phyloP scores from a whole-genome alignment of 768 basidiomycete genomes.

The Leucocoprinus leucothites region DNA sequence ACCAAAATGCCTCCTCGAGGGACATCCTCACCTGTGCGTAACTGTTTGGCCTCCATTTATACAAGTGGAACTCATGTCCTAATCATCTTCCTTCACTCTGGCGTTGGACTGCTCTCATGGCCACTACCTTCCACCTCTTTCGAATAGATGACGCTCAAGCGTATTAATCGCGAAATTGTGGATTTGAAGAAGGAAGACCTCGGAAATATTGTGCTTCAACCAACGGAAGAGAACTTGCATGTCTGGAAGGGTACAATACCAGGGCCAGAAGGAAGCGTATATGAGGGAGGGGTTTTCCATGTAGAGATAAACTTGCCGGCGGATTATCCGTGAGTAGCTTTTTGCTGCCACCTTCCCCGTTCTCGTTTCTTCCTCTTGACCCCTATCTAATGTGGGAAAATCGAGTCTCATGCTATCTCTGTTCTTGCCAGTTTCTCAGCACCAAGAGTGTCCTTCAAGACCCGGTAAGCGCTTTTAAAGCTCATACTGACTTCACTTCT shows the following conservation, averaged over 20 bases:
- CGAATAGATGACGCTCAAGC: slow-evolving; percentile 62
- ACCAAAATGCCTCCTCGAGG: slow-evolving; percentile 6
- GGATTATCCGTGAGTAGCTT: slow-evolving; percentile 73
- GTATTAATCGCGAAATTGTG: slow-evolving; percentile 78
- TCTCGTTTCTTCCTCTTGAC: background rate
- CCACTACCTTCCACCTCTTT: background rate
- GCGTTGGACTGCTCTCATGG: background rate
- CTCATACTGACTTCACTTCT: background rate
- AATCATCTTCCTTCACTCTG: background rate
- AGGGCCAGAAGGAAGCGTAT: slow-evolving; percentile 79
- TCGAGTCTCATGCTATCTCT: slow-evolving; percentile 1
- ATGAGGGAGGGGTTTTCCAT: slow-evolving; percentile 75
- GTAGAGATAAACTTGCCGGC: slow-evolving; percentile 60
- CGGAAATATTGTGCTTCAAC: slow-evolving; percentile 66
- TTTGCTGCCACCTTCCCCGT: background rate
- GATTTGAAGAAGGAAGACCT: slow-evolving; percentile 83
- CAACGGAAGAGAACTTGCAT: slow-evolving; percentile 62
- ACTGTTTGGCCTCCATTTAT: background rate
- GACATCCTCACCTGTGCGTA: slow-evolving; percentile 5
- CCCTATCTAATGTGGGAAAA: background rate
- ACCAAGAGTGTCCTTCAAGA: slow-evolving; percentile 72
- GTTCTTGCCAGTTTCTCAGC: slow-evolving; percentile 68
- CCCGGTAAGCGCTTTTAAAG: slow-evolving; percentile 43
- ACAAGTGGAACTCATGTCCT: background rate
- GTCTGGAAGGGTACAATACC: slow-evolving; percentile 77